Evolutionary conservation across 768 basidiomycete genomes (phyloP).

Genomic region (Termitomyces sp.): DNA sequence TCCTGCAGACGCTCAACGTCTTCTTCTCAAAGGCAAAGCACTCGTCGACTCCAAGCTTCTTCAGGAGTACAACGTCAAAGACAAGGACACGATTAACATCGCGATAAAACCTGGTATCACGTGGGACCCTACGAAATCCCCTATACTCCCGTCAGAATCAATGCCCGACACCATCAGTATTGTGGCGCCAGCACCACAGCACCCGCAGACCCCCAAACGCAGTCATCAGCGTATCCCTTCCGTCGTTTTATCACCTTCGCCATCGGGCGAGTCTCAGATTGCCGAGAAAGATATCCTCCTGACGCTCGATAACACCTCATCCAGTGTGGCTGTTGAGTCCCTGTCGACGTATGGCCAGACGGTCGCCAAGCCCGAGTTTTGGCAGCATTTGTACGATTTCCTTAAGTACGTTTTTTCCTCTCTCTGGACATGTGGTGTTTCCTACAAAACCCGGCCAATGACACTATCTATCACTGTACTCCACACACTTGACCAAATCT

Average conservation of each 20-base stretch:
- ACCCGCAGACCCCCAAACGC: slow-evolving; percentile 20
- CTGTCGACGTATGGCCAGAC: slow-evolving; percentile 56
- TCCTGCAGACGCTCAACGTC: slow-evolving; percentile 72
- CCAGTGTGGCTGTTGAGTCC: slow-evolving; percentile 38
- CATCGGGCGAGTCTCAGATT: slow-evolving; percentile 37
- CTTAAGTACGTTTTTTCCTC: slow-evolving; percentile 41
- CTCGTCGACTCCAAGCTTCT: slow-evolving; percentile 84
- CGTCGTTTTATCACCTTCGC: slow-evolving; percentile 74
- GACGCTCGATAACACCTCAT: slow-evolving; percentile 48
- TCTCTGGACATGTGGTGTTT: not conserved
- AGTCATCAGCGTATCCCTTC: slow-evolving; percentile 69
- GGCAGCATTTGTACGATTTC: slow-evolving; percentile 64
- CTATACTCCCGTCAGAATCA: slow-evolving; percentile 18
- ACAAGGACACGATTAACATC: slow-evolving; percentile 79
- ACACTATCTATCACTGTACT: not conserved
- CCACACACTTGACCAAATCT: not conserved
- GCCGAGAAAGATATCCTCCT: slow-evolving; percentile 62
- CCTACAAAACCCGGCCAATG: not conserved
- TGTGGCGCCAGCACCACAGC: slow-evolving; percentile 19
- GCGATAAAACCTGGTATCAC: slow-evolving; percentile 76
- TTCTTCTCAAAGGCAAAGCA: slow-evolving; percentile 92
- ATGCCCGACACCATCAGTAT: slow-evolving; percentile 11
- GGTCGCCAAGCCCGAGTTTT: slow-evolving; percentile 78
- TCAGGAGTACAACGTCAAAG: slow-evolving; percentile 82
- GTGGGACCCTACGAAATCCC: slow-evolving; percentile 49